Evolutionary conservation across 768 basidiomycete species (phyloP).

Genomic region (Naganishia randhawae): DNA sequence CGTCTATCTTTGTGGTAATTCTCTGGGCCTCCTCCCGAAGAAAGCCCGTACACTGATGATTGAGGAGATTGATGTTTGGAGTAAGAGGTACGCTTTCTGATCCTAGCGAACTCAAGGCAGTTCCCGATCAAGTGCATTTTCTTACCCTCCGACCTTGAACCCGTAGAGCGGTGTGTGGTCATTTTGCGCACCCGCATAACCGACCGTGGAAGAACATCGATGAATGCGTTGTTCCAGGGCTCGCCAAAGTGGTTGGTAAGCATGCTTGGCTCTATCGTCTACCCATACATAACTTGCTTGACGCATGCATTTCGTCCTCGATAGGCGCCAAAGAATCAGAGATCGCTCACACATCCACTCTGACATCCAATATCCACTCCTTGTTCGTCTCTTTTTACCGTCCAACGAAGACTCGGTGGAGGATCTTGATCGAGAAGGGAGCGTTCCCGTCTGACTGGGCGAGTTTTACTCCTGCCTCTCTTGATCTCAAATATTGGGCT

Average conservation of each 20-base stretch:
- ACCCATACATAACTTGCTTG: background rate
- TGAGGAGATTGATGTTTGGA: constrained; percentile 84
- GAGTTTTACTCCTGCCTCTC: constrained; percentile 35
- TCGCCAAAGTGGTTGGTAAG: constrained; percentile 80
- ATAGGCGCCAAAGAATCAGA: constrained; percentile 80
- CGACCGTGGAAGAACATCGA: constrained; percentile 79
- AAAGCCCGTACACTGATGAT: constrained; percentile 67
- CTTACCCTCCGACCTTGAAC: too few relatives aligned
- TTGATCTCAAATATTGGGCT: background rate
- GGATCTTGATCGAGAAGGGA: constrained; percentile 88
- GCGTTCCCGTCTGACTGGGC: constrained; percentile 98
- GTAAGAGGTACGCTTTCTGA: constrained; percentile 53
- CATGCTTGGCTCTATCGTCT: constrained; percentile 14
- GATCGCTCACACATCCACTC: constrained; percentile 90
- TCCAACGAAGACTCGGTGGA: constrained; percentile 76
- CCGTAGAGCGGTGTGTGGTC: constrained; percentile 75
- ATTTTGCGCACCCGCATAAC: constrained; percentile 80
- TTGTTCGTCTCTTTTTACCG: constrained; percentile 93
- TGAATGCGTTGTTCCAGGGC: constrained; percentile 65
- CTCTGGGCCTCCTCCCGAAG: constrained; percentile 76
- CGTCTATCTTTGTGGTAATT: constrained; percentile 93
- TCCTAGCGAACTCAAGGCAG: background rate
- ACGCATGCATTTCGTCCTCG: background rate
- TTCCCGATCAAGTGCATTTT: background rate
- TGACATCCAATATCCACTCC: constrained; percentile 92